Conservation (phyloP, 192 early-diverging fungal genomes). For the Oehlia diaphana region DNA sequence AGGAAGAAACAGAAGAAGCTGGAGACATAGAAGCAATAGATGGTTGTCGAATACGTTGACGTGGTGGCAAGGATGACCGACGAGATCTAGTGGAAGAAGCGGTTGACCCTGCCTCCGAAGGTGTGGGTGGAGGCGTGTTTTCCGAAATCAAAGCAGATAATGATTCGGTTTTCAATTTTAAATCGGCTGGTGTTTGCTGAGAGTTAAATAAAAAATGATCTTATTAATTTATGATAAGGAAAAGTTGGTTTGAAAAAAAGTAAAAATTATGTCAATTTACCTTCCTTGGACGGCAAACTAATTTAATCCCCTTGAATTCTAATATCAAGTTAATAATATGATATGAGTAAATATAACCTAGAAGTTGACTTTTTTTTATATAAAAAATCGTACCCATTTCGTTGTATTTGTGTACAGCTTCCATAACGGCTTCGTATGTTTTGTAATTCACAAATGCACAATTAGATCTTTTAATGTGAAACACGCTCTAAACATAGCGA, state of each 20-base stretch:
- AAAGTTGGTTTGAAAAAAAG: background rate
- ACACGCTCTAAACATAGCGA: conserved; percentile 39
- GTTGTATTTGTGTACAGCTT: conserved; percentile 44
- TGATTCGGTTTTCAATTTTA: conserved; percentile 24
- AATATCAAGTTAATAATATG: background rate
- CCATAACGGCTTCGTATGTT: conserved; percentile 46
- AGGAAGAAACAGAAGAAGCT: conserved; percentile 33
- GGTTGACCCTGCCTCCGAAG: conserved; percentile 23
- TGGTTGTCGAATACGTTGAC: conserved; percentile 11
- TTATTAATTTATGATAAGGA: conserved; percentile 1
- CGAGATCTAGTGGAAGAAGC: conserved; percentile 32
- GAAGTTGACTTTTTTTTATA: background rate
- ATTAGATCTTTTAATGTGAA: conserved; percentile 46
- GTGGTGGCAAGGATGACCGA: conserved; percentile 21
- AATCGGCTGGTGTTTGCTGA: conserved; percentile 24
- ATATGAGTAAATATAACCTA: background rate
- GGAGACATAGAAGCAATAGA: conserved; percentile 25
- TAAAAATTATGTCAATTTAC: conserved; percentile 1
- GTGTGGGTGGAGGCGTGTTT: conserved; percentile 27
- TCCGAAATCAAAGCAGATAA: conserved; percentile 4
- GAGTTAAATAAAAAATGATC: background rate
- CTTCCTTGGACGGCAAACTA: conserved; percentile 50
- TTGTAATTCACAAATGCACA: conserved; percentile 55
- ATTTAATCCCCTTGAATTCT: conserved; percentile 46
- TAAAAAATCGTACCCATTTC: conserved; percentile 31